These are phyloP conservation scores for Spatholobus suberectus DNA, from an alignment of 306 rosid species.

Conservation along the genomic window DNA sequence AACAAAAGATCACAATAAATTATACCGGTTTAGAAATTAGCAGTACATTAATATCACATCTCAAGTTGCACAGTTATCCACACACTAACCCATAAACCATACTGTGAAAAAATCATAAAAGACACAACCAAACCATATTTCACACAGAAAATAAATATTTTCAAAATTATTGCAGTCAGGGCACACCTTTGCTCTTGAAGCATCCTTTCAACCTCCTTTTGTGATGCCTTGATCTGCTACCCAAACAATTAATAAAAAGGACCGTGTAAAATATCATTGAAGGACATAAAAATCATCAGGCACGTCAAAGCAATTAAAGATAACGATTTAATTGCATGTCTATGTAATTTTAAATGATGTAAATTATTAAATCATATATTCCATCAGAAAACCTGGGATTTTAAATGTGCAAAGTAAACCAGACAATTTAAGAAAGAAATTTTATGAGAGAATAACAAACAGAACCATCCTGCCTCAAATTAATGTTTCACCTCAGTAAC, in stretches of 20 bases:
- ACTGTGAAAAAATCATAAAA: constrained; percentile 18
- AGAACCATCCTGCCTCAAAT: constrained; percentile 29
- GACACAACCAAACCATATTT: constrained; percentile 9
- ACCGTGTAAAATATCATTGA: constrained; percentile 33
- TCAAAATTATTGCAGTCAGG: constrained; percentile 41
- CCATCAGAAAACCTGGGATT: not conserved
- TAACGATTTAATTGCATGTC: not conserved
- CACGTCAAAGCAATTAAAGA: constrained; percentile 24
- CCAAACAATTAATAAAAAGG: constrained; percentile 40
- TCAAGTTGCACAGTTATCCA: not conserved
- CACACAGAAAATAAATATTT: constrained; percentile 36
- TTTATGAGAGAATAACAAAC: constrained; percentile 10
- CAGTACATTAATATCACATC: not conserved
- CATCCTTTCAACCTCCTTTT: constrained; percentile 87
- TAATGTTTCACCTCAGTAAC: constrained; percentile 78
- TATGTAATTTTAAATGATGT: constrained; percentile 1
- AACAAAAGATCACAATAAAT: not conserved
- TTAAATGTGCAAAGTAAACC: constrained; percentile 13
- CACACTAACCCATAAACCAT: constrained; percentile 1
- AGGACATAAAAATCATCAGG: constrained; percentile 9
- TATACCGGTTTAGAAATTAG: constrained; percentile 26
- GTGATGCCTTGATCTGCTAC: constrained; percentile 78
- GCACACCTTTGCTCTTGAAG: constrained; percentile 85
- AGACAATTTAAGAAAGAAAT: not conserved
- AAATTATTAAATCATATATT: constrained; percentile 9